These are phyloP conservation scores for Gnetum montanum DNA, from an alignment of 75 land plant genomes.

Conservation along the genomic window DNA sequence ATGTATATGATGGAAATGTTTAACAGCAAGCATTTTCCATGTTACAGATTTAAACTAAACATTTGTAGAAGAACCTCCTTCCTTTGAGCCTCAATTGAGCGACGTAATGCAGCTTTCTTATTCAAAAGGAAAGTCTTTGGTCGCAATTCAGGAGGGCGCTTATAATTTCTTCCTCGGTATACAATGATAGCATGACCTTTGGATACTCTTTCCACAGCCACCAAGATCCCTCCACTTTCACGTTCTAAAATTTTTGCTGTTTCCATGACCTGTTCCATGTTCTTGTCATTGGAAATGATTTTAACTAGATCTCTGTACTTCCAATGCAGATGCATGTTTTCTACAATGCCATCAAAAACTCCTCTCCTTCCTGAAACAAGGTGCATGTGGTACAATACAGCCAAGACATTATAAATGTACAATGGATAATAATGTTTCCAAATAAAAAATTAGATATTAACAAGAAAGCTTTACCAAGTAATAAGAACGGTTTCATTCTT, in stretches of 20 bases:
- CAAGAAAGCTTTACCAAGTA: slow-evolving; percentile 52
- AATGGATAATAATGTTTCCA: not conserved
- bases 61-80: slow-evolving; percentile 31
- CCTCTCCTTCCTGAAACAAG: slow-evolving; percentile 69
- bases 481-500: slow-evolving; percentile 79
- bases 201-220: slow-evolving; percentile 69
- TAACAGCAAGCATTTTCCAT: too few species aligned
- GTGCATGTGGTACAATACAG: not conserved
- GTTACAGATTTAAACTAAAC: too few species aligned
- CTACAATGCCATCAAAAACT: slow-evolving; percentile 86
- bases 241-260: slow-evolving; percentile 60
- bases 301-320: slow-evolving; percentile 94
- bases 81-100: slow-evolving; percentile 73
- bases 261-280: slow-evolving; percentile 27
- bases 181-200: slow-evolving; percentile 89
- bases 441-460: slow-evolving; percentile 4
- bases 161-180: slow-evolving; percentile 91
- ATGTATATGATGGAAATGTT: too few species aligned
- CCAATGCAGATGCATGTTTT: slow-evolving; percentile 99
- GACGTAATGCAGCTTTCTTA: slow-evolving; percentile 75
- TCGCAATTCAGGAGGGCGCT: slow-evolving; percentile 60
- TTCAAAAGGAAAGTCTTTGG: slow-evolving; percentile 69
- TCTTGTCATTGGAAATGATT: slow-evolving; percentile 45
- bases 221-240: slow-evolving; percentile 95
- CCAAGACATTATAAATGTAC: slow-evolving; percentile 4